These are phyloP conservation scores for Pseudocohnilembus persalinus DNA, from an alignment of 169 alveolate species.

Conservation along the genomic window DNA sequence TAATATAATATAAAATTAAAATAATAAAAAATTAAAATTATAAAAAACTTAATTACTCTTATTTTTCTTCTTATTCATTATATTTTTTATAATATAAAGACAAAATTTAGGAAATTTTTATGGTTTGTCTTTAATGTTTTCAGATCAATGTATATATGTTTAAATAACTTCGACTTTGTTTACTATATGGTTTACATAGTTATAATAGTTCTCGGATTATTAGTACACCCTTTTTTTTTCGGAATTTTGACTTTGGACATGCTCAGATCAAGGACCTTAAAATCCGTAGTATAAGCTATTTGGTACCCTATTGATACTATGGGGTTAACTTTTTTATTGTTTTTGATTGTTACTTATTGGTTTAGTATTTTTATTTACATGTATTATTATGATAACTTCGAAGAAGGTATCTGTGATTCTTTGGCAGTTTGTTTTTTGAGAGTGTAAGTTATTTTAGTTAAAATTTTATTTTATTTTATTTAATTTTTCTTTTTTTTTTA, in stretches of 20 bases:
- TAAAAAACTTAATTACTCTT: not conserved
- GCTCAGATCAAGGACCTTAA: constrained; percentile 23
- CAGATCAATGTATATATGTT: constrained; percentile 6
- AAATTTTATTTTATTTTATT: too few species aligned
- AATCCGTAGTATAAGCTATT: constrained; percentile 42
- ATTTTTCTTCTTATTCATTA: not conserved
- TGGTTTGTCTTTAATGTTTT: not conserved
- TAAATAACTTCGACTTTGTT: constrained; percentile 42
- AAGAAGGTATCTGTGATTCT: constrained; percentile 16
- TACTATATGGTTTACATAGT: constrained; percentile 38
- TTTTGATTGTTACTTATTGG: constrained; percentile 32
- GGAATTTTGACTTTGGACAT: constrained; percentile 35
- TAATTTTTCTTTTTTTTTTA: too few species aligned
- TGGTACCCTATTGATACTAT: constrained; percentile 31
- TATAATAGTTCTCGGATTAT: constrained; percentile 27
- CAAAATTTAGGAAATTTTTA: not conserved
- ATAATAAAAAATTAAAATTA: not conserved
- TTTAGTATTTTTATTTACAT: constrained; percentile 33
- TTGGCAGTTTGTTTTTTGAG: constrained; percentile 27
- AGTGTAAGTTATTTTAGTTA: not conserved
- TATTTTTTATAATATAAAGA: constrained; percentile 17
- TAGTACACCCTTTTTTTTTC: constrained; percentile 41
- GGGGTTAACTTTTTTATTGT: constrained; percentile 39
- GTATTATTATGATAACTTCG: constrained; percentile 26
- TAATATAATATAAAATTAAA: too few species aligned